A percentile compares a stretch with the other conserved stretches of the same genome.
Conservation (phyloP, 2,329 filamentous ascomycete species). For the Fusarium cicatricum region DNA sequence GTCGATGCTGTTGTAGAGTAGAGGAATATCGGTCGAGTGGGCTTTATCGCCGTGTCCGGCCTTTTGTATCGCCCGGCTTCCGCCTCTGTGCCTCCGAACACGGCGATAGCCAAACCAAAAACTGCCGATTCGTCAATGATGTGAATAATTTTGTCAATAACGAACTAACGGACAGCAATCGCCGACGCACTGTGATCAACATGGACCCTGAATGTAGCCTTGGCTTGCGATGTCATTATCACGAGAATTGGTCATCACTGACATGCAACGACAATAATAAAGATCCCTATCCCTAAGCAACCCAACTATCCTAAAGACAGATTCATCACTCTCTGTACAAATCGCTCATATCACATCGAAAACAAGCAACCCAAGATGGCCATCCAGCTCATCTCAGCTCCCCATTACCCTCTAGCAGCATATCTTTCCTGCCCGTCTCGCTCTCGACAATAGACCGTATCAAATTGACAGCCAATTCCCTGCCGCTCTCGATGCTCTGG, state of each 20-base stretch:
- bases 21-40: too few relatives aligned
- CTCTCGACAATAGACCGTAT: slow-evolving; percentile 66
- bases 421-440: slow-evolving; percentile 45
- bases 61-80: background rate
- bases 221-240: slow-evolving; percentile 16
- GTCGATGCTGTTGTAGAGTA: too few relatives aligned
- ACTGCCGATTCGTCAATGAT: slow-evolving; percentile 1
- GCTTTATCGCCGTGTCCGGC: too few relatives aligned
- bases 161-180: background rate
- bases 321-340: too few relatives aligned
- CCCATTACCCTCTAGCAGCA: background rate
- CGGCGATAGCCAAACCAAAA: background rate
- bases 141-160: background rate
- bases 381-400: too few relatives aligned
- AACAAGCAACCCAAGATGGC: too few relatives aligned
- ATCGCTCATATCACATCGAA: too few relatives aligned
- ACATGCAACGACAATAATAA: background rate
- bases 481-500: slow-evolving; percentile 56
- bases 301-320: background rate
- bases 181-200: background rate
- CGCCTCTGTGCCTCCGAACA: background rate
- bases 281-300: background rate
- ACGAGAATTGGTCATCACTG: background rate
- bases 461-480: slow-evolving; percentile 61
- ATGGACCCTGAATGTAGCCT: background rate